These are phyloP conservation scores for Aspergillus sp. DNA, from an alignment of 2,329 filamentous ascomycete genomes.

Conservation along the genomic window DNA sequence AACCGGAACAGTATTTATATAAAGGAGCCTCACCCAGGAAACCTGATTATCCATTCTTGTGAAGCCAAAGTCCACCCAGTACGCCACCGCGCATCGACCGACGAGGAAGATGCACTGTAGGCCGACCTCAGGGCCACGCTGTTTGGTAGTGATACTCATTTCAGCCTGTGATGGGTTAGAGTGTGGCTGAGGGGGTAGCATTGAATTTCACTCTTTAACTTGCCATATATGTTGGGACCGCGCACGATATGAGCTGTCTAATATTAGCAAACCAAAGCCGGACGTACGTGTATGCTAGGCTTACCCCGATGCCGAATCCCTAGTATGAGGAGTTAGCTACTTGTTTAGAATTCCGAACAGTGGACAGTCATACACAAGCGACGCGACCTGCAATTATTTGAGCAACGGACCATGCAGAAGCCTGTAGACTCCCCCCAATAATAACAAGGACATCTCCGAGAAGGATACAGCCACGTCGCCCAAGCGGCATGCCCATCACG, in stretches of 20 bases:
- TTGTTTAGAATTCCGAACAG: too few species aligned
- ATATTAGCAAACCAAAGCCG: background rate
- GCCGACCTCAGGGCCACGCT: background rate
- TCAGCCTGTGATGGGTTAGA: background rate
- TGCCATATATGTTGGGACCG: background rate
- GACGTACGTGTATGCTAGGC: too few species aligned
- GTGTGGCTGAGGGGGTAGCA: background rate
- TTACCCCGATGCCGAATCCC: slow-evolving; percentile 3
- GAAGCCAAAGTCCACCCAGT: slow-evolving; percentile 5
- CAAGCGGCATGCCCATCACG: background rate
- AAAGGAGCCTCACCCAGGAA: background rate
- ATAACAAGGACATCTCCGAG: slow-evolving; percentile 1
- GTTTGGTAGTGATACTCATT: slow-evolving; percentile 1
- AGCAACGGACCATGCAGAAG: background rate
- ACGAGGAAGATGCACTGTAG: slow-evolving; percentile 3
- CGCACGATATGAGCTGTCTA: background rate
- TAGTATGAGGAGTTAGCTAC: background rate
- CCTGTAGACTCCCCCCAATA: background rate
- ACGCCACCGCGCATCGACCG: background rate
- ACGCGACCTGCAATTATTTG: background rate
- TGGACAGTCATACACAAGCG: background rate
- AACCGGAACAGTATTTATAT: too few species aligned
- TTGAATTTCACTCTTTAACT: background rate
- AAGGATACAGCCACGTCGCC: background rate
- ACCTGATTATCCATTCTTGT: background rate